These are phyloP conservation scores for Didymosphaeria variabile DNA, from an alignment of 2,329 filamentous ascomycete genomes.

Conservation along the genomic window DNA sequence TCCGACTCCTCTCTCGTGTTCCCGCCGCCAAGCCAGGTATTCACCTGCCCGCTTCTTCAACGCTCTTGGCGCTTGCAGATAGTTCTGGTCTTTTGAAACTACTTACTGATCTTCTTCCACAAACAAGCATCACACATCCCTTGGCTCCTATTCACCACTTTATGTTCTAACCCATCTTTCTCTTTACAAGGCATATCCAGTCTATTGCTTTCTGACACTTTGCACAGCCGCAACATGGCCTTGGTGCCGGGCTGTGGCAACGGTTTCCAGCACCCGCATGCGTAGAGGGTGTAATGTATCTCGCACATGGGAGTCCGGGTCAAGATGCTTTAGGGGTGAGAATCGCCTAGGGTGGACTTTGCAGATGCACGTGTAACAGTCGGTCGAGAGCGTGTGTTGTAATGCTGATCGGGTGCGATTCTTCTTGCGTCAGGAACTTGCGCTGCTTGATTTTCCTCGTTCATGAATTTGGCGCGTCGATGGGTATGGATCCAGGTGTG, in stretches of 20 bases:
- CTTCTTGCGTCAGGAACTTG: not conserved
- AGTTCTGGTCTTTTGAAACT: not conserved
- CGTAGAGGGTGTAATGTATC: conserved; percentile 11
- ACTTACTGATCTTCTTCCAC: conserved; percentile 14
- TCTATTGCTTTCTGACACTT: not conserved
- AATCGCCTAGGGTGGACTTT: not conserved
- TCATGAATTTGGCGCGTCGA: not conserved
- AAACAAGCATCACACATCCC: conserved; percentile 11
- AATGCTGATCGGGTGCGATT: not conserved
- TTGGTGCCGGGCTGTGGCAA: conserved; percentile 2
- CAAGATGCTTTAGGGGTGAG: too few relatives aligned
- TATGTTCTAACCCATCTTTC: conserved; percentile 3
- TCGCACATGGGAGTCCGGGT: conserved; percentile 3
- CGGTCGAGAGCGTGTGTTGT: not conserved
- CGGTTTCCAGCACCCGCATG: conserved; percentile 7
- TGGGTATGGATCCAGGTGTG: not conserved
- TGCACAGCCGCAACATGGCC: conserved; percentile 9
- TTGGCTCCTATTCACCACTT: conserved; percentile 8
- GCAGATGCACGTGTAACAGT: not conserved
- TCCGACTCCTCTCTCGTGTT: not conserved
- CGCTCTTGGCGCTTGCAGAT: not conserved
- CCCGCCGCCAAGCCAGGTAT: not conserved
- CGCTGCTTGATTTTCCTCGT: not conserved
- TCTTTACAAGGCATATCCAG: conserved; percentile 9
- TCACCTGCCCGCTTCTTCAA: not conserved